Conservation (phyloP, 495 filamentous ascomycete genomes). For the Hypoxylon perforatum region DNA sequence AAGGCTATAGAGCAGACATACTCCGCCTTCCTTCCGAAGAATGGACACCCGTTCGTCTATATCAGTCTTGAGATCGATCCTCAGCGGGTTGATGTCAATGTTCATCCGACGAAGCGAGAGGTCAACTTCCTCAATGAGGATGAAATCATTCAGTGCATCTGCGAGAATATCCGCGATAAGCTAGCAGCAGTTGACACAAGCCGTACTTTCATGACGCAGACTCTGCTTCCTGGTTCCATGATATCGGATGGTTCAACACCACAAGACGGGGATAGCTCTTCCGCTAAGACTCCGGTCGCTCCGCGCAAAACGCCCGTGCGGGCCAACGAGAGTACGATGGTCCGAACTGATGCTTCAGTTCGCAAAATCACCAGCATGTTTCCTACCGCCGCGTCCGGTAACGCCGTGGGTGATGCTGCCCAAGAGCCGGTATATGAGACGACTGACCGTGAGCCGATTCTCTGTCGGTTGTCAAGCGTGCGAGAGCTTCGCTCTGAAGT, state of each 20-base stretch:
- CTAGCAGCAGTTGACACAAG: constrained; percentile 93
- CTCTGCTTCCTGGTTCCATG: constrained; percentile 76
- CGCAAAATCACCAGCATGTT: constrained; percentile 99
- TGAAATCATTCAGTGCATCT: constrained; percentile 91
- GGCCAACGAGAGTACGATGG: constrained; percentile 86
- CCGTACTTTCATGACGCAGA: constrained; percentile 93
- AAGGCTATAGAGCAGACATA: constrained; percentile 94
- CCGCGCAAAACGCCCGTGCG: constrained; percentile 60
- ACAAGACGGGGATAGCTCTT: constrained; percentile 43
- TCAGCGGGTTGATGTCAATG: constrained; percentile 93
- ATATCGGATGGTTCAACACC: constrained; percentile 48
- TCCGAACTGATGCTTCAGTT: constrained; percentile 88
- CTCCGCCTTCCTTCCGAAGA: constrained; percentile 89
- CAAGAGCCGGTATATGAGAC: constrained; percentile 74
- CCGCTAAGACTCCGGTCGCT: constrained; percentile 55
- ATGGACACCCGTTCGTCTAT: constrained; percentile 94
- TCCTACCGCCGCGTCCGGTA: constrained; percentile 53
- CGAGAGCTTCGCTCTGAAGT: constrained; percentile 84
- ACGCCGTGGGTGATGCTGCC: constrained; percentile 37
- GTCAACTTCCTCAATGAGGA: constrained; percentile 99
- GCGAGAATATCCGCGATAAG: constrained; percentile 79
- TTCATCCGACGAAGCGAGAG: constrained; percentile 97
- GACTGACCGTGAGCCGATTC: constrained; percentile 72
- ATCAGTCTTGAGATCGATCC: constrained; percentile 95
- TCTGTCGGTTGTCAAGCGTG: constrained; percentile 79